Percentiles rank a stretch among this genome's conserved stretches.
These are phyloP conservation scores for Phialocephala subalpina DNA, from an alignment of 2,329 filamentous ascomycete species.

Conservation along the genomic window DNA sequence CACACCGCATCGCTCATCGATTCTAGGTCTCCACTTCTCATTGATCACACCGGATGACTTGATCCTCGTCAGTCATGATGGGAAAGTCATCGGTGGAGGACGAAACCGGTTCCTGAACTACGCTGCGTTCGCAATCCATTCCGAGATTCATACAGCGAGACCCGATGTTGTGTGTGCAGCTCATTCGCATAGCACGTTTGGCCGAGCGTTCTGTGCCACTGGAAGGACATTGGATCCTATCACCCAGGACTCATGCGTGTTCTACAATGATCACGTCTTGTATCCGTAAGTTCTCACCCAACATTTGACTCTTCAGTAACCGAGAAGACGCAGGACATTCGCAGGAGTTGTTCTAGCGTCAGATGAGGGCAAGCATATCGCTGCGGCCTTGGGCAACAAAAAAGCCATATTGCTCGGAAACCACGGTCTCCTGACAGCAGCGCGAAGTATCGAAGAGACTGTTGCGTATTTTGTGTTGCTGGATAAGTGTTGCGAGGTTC, in stretches of 20 bases:
- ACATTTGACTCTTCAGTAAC: neutral
- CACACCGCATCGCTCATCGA: neutral
- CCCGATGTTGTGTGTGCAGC: slow-evolving; percentile 64
- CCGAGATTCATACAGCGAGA: slow-evolving; percentile 61
- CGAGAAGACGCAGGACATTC: slow-evolving; percentile 46
- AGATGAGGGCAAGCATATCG: slow-evolving; percentile 58
- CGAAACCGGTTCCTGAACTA: slow-evolving; percentile 35
- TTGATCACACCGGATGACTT: slow-evolving; percentile 61
- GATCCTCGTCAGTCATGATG: slow-evolving; percentile 67
- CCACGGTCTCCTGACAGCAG: slow-evolving; percentile 59
- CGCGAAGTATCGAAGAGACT: slow-evolving; percentile 55
- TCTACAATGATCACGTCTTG: slow-evolving; percentile 50
- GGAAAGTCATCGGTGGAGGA: slow-evolving; percentile 69
- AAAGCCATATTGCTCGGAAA: slow-evolving; percentile 60
- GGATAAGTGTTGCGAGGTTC: slow-evolving; percentile 54
- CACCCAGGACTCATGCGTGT: slow-evolving; percentile 61
- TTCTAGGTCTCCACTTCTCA: slow-evolving; percentile 46
- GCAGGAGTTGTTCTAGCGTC: slow-evolving; percentile 58
- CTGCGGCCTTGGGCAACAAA: slow-evolving; percentile 51
- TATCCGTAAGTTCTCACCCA: slow-evolving; percentile 47
- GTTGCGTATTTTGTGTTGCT: slow-evolving; percentile 60
- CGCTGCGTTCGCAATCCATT: slow-evolving; percentile 64
- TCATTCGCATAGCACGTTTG: slow-evolving; percentile 63
- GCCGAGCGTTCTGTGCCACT: slow-evolving; percentile 66
- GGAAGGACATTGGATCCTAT: slow-evolving; percentile 65